Conservation (phyloP, 306 rosid genomes). For the Medicago lupulina region DNA sequence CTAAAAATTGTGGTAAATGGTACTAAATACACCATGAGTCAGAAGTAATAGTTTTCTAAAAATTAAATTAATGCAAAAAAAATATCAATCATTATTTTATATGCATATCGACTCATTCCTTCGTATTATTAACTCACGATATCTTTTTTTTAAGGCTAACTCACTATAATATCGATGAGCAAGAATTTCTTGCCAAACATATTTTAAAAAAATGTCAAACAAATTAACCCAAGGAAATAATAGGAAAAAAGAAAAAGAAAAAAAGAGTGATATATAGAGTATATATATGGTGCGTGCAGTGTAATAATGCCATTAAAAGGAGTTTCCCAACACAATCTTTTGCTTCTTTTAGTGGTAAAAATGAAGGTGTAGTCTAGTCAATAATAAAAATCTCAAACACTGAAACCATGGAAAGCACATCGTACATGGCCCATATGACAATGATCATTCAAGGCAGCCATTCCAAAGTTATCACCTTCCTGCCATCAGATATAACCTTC, state of each 20-base stretch:
- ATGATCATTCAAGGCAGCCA: conserved; percentile 51
- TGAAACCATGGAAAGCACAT: conserved; percentile 52
- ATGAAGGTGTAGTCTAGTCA: conserved; percentile 50
- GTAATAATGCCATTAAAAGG: conserved; percentile 18
- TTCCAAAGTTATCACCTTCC: conserved; percentile 42
- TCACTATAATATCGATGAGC: too few relatives aligned
- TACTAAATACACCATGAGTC: too few relatives aligned
- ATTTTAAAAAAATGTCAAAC: background rate
- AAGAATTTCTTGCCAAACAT: too few relatives aligned
- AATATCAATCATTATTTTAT: too few relatives aligned
- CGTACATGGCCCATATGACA: conserved; percentile 56
- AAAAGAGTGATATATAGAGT: background rate
- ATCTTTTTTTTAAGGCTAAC: too few relatives aligned
- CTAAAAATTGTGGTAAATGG: too few relatives aligned
- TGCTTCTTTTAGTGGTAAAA: conserved; percentile 51
- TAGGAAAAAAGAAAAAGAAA: too few relatives aligned
- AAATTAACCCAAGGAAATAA: too few relatives aligned
- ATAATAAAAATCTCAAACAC: conserved; percentile 44
- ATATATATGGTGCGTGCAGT: background rate
- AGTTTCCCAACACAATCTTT: conserved; percentile 52
- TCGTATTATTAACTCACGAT: too few relatives aligned
- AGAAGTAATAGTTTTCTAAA: too few relatives aligned
- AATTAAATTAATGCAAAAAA: too few relatives aligned
- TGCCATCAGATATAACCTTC: background rate
- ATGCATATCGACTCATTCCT: too few relatives aligned